Base-by-base conservation (phyloP, 2,329 filamentous ascomycete genomes). In the Celoporthe dispersa region DNA sequence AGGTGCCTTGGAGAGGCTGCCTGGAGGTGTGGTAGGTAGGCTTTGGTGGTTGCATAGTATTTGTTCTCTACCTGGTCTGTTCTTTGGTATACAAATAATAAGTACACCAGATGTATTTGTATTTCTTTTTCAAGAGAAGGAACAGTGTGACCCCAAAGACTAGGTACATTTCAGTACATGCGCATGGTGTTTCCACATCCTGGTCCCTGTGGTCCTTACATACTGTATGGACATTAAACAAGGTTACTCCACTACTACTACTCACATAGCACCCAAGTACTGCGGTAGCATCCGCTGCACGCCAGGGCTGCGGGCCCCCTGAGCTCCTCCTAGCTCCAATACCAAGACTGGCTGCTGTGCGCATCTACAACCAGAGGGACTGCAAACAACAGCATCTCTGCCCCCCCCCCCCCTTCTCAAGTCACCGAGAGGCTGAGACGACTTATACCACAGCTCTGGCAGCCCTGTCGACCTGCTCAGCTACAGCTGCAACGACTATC, bases 161-260 rank as follows among this genome's bases (percentile, higher is more conserved):
- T 39, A 39, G 37, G 11, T 39, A 39, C 11, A 12, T 39, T 39
- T 39, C 9, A 35, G 48, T 11, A 51, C 11, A 16, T 19, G 37
- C 9, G 37, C 2, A 39, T 39, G 37, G 12, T 12, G 4, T 28
- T 11, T 63, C 14, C 14, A 59, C 22, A 55, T 39, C 61, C 62
- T 41, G 19, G 48, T 57, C 35, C 25, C 48, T 25, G 60, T n/a
- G 9, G 25, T 14, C 41, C 28, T 11, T n/a, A n/a, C 39, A 37
- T 48, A 28, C 57, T 22, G 11, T 44, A n/a, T 31, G 25, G 25
- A 35, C 35, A 48, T 48, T 9, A n/a, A n/a, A 48, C 44, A 48
- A n/a, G 59, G 9, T 37, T 64, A 28, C 62, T n/a, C 62, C 62
- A 48, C 62, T 64, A 48, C 11, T 8, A 48, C 62, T 64, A 48